Conservation (phyloP, 495 filamentous ascomycete genomes). For the Penicillium antarcticum region DNA sequence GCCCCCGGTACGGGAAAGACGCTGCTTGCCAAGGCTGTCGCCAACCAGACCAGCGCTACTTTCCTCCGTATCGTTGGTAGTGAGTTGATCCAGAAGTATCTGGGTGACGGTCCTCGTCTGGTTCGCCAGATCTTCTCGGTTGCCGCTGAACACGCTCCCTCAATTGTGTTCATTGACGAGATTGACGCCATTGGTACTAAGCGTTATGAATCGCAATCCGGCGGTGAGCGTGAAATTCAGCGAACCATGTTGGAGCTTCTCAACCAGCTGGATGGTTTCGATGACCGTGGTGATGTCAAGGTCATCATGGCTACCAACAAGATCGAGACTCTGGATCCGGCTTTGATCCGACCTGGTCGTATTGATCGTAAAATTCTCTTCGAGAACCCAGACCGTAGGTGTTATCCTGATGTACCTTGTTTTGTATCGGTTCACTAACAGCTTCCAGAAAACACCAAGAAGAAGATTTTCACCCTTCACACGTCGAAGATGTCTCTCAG, state of each 20-base stretch:
- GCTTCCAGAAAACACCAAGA: constrained; percentile 84
- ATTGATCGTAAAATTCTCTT: constrained; percentile 99
- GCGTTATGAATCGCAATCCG: constrained; percentile 95
- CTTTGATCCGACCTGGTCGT: constrained; percentile 93
- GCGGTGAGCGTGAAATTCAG: constrained; percentile 96
- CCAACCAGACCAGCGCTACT: constrained; percentile 96
- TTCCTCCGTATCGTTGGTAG: constrained; percentile 98
- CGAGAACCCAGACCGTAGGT: constrained; percentile 92
- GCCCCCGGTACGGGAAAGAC: constrained; percentile 98
- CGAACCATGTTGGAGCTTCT: constrained; percentile 98
- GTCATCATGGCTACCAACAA: constrained; percentile 99
- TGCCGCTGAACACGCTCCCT: constrained; percentile 91
- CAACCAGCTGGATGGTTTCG: constrained; percentile 98
- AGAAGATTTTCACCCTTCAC: constrained; percentile 99
- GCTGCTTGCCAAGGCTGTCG: constrained; percentile 93
- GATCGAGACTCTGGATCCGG: constrained; percentile 96
- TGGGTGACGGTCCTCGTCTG: constrained; percentile 91
- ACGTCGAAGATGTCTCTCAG: constrained; percentile 98
- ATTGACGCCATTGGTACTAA: constrained; percentile 99
- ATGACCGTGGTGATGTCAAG: constrained; percentile 98
- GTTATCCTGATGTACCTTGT: neutral
- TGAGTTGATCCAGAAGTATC: constrained; percentile 98
- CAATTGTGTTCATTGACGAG: constrained; percentile 99
- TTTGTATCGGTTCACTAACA: constrained; percentile 25
- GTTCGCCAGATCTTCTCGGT: constrained; percentile 98